These are phyloP conservation scores for Suillus variegatus DNA, from an alignment of 768 basidiomycete genomes.

Conservation along the genomic window DNA sequence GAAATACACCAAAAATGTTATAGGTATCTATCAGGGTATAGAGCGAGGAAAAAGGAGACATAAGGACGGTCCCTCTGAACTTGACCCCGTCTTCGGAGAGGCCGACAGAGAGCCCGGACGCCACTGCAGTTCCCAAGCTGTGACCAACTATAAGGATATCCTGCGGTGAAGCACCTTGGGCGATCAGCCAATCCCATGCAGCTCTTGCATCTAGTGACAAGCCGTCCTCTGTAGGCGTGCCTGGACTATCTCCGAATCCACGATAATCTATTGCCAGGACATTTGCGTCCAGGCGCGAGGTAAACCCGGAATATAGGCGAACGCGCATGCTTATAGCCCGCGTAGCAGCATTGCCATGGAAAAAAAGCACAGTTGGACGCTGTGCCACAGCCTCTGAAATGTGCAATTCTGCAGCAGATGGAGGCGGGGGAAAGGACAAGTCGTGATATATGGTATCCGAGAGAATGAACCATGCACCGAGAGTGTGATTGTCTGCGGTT, in stretches of 20 bases:
- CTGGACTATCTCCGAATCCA: conserved; percentile 87
- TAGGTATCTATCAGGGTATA: conserved; percentile 67
- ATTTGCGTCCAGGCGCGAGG: conserved; percentile 68
- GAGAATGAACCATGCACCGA: conserved; percentile 88
- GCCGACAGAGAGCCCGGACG: conserved; percentile 46
- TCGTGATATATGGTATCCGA: conserved; percentile 64
- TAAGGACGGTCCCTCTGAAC: conserved; percentile 50
- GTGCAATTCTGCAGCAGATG: conserved; percentile 37
- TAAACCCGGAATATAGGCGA: conserved; percentile 64
- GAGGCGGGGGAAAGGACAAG: conserved; percentile 40
- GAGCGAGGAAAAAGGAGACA: conserved; percentile 61
- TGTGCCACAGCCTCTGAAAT: conserved; percentile 55
- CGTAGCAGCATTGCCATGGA: conserved; percentile 89
- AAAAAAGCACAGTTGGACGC: conserved; percentile 82
- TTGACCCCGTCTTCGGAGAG: conserved; percentile 45
- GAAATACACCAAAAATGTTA: conserved; percentile 62
- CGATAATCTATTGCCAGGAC: conserved; percentile 90
- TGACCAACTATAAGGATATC: conserved; percentile 81
- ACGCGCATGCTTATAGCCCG: conserved; percentile 70
- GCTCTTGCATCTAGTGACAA: conserved; percentile 71
- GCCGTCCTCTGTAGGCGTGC: conserved; percentile 75
- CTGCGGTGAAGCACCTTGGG: conserved; percentile 54
- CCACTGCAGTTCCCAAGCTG: conserved; percentile 86
- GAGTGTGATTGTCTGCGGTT: conserved; percentile 73
- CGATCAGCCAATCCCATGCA: conserved; percentile 77